These are phyloP conservation scores for Verticillium isaacii DNA, from an alignment of 2,329 filamentous ascomycete species.

Conservation along the genomic window DNA sequence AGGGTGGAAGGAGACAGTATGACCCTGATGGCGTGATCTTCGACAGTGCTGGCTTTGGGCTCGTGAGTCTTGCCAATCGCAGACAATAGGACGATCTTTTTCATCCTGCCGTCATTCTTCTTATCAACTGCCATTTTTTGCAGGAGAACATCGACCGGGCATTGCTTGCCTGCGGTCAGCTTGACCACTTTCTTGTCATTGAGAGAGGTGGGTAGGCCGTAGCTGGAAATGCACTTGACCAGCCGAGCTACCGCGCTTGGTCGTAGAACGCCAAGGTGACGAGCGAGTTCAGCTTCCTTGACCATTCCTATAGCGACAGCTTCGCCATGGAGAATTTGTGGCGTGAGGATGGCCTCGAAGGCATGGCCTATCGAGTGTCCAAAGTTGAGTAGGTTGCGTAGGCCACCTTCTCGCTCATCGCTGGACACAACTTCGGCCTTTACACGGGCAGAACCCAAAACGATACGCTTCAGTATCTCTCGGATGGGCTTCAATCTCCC, in stretches of 20 bases:
- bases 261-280: conserved; percentile 79
- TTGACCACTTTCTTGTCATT: conserved; percentile 78
- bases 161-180: conserved; percentile 80
- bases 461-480: conserved; percentile 68
- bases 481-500: conserved; percentile 65
- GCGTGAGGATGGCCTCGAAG: conserved; percentile 90
- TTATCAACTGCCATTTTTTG: conserved; percentile 97
- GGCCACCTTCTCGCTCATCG: conserved; percentile 89
- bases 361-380: conserved; percentile 98
- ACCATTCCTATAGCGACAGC: conserved; percentile 98
- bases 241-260: conserved; percentile 85
- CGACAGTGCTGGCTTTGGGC: conserved; percentile 81
- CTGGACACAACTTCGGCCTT: conserved; percentile 93
- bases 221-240: conserved; percentile 91
- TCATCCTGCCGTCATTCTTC: conserved; percentile 93
- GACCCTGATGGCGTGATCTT: conserved; percentile 76
- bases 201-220: conserved; percentile 80
- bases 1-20: conserved; percentile 75
- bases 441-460: conserved; percentile 84
- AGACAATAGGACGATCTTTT: conserved; percentile 91
- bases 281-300: conserved; percentile 90
- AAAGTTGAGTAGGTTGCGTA: conserved; percentile 94
- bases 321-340: conserved; percentile 92
- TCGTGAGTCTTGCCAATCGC: conserved; percentile 87
- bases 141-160: conserved; percentile 79